Evolutionary conservation across 2,329 filamentous ascomycete species (phyloP), one percentile per base, ranked within the genome.

Genomic region (Trichophyton rubrum): DNA sequence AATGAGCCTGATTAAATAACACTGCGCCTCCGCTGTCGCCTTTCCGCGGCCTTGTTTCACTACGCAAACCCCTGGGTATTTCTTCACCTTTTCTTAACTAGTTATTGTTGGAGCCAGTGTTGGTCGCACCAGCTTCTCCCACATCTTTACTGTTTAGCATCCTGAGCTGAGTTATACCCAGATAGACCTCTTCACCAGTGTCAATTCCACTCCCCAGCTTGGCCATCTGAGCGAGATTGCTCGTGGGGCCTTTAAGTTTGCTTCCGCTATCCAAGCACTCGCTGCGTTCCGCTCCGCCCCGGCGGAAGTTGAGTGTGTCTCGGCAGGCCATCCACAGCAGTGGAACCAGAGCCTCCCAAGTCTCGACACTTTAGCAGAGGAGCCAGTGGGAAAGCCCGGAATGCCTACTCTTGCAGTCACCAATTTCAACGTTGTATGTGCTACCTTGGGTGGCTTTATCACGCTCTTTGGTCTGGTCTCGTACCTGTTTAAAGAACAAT

Each of bases 391-490:
- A 11, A 22, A 47, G 20, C 43, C 45, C 24, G 69, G 66, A 56
- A 84, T 87, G 83, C 83, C 83, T 62, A 83, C 78, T 49, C 77
- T 90, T 49, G 80, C 80, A 4, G 68, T 87, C 38, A 85, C 81
- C 64, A 87, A 90, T 71, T 95, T 95, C 79, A 95, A 95, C 74
- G 87, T 93, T 65, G 82, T 90, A 60, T 85, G 89, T 70, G 86
- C 88, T 59, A 82, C 89, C 6, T 74, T 95, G 11, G 91, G 91
- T 13, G 91, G 89, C 1, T 96, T 95, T 75, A 85, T 96, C 63
- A 90, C 89, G 0, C 66, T 95, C n/a, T 96, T 95, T 69, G 90
- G 90, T 2, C 77, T 96, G 49, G 89, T 96, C 0, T 96, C 90
- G 0, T 95, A 90, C 70, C 80, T 96, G 17, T 80, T 89, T 69